Conservation (phyloP, 2,329 filamentous ascomycete species). For the Trichoderma brevicompactum region DNA sequence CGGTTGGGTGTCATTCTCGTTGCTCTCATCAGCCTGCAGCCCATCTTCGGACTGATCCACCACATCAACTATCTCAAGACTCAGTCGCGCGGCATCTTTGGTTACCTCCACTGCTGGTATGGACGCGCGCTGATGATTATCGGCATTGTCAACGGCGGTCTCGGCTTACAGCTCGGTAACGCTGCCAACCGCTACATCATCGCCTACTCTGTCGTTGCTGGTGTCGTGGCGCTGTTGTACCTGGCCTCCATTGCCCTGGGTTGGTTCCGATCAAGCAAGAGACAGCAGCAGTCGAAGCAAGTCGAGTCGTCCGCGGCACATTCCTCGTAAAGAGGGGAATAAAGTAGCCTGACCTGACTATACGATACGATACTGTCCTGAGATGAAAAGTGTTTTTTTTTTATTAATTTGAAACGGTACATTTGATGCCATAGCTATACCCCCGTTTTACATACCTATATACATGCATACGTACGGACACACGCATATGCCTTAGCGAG, state of each 20-base stretch:
- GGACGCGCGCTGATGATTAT: slow-evolving; percentile 62
- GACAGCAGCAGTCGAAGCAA: slow-evolving; percentile 12
- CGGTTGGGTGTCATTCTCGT: slow-evolving; percentile 60
- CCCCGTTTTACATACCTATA: neutral
- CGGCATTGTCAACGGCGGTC: slow-evolving; percentile 66
- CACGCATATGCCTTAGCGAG: neutral
- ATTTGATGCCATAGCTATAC: slow-evolving; percentile 15
- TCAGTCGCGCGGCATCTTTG: slow-evolving; percentile 54
- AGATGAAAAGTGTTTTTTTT: neutral
- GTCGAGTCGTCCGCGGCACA: neutral
- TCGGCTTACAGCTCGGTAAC: slow-evolving; percentile 59
- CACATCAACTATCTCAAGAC: slow-evolving; percentile 58
- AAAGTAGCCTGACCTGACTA: neutral
- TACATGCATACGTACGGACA: neutral
- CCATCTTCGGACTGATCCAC: slow-evolving; percentile 61
- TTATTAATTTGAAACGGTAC: neutral
- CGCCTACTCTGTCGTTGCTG: slow-evolving; percentile 61
- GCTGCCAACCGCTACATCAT: slow-evolving; percentile 50
- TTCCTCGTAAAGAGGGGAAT: neutral
- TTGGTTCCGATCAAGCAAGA: slow-evolving; percentile 22
- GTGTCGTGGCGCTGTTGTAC: slow-evolving; percentile 54
- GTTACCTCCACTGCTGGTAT: slow-evolving; percentile 65
- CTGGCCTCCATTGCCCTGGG: slow-evolving; percentile 36
- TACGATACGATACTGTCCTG: neutral
- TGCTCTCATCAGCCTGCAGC: slow-evolving; percentile 60